These are phyloP conservation scores for Oemleria cerasiformis DNA, from an alignment of 306 rosid species.

Conservation along the genomic window DNA sequence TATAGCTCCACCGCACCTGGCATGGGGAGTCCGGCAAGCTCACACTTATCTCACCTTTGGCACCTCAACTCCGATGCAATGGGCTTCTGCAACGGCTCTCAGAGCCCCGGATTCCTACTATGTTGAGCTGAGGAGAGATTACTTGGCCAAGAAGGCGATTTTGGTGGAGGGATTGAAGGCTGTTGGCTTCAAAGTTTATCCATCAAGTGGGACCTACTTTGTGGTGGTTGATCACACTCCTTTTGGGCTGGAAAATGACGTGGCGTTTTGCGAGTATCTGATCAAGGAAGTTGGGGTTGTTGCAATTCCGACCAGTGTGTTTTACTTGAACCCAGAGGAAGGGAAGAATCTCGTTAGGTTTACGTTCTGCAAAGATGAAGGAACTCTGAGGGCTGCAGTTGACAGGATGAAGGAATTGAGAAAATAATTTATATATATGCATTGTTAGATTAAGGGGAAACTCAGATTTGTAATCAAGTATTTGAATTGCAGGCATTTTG, in stretches of 20 bases:
- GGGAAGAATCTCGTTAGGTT: constrained; percentile 89
- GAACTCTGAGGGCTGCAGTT: constrained; percentile 75
- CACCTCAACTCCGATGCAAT: constrained; percentile 84
- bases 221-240: constrained; percentile 94
- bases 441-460: not conserved
- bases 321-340: constrained; percentile 89
- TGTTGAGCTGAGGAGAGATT: constrained; percentile 69
- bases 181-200: constrained; percentile 81
- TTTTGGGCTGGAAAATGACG: constrained; percentile 74
- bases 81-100: constrained; percentile 85
- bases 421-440: constrained; percentile 23
- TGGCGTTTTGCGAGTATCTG: constrained; percentile 82
- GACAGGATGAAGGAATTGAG: constrained; percentile 78
- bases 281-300: constrained; percentile 92
- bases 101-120: constrained; percentile 87
- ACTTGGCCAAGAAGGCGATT: constrained; percentile 69
- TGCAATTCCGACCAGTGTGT: constrained; percentile 90
- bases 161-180: constrained; percentile 79
- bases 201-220: constrained; percentile 87
- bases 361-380: constrained; percentile 91
- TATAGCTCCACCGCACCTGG: constrained; percentile 72
- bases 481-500: not conserved
- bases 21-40: constrained; percentile 85
- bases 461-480: not conserved
- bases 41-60: constrained; percentile 71